Conservation (phyloP, 179 eudicot genomes). For the Kewa caespitosa region DNA sequence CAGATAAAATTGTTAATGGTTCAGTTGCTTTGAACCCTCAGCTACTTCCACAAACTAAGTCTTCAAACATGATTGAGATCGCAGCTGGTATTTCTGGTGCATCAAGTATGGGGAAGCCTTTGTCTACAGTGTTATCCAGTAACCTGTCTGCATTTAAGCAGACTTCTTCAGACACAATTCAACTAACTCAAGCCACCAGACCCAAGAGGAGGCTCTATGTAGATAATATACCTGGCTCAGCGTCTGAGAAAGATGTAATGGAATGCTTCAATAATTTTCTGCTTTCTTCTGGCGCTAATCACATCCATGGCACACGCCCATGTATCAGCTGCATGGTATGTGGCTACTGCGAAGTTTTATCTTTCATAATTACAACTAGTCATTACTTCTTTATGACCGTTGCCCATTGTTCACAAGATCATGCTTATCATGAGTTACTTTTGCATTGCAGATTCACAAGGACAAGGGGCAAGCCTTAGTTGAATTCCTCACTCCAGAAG, state of each 20-base stretch:
- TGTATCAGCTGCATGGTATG: slow-evolving; percentile 97
- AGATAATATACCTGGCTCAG: slow-evolving; percentile 76
- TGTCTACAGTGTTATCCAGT: slow-evolving; percentile 40
- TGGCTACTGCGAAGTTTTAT: slow-evolving; percentile 8
- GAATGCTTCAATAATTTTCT: slow-evolving; percentile 67
- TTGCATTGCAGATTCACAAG: slow-evolving; percentile 70
- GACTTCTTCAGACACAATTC: slow-evolving; percentile 67
- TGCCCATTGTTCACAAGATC: background rate
- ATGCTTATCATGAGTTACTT: slow-evolving; percentile 11
- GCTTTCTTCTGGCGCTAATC: slow-evolving; percentile 63
- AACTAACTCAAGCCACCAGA: slow-evolving; percentile 95
- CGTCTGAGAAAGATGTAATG: slow-evolving; percentile 75
- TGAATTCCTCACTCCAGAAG: slow-evolving; percentile 96
- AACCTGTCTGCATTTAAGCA: slow-evolving; percentile 39
- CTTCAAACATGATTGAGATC: slow-evolving; percentile 38
- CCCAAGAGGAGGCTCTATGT: slow-evolving; percentile 94
- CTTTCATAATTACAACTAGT: background rate
- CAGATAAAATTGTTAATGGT: slow-evolving; percentile 28
- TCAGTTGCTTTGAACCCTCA: slow-evolving; percentile 41
- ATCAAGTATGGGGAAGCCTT: slow-evolving; percentile 41
- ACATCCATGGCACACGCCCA: slow-evolving; percentile 66
- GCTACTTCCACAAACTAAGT: slow-evolving; percentile 37
- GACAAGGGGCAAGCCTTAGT: slow-evolving; percentile 94
- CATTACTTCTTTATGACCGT: background rate
- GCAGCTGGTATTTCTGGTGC: slow-evolving; percentile 40